These are phyloP conservation scores for Salix caprea DNA, from an alignment of 345 rosid genomes.

Conservation along the genomic window DNA sequence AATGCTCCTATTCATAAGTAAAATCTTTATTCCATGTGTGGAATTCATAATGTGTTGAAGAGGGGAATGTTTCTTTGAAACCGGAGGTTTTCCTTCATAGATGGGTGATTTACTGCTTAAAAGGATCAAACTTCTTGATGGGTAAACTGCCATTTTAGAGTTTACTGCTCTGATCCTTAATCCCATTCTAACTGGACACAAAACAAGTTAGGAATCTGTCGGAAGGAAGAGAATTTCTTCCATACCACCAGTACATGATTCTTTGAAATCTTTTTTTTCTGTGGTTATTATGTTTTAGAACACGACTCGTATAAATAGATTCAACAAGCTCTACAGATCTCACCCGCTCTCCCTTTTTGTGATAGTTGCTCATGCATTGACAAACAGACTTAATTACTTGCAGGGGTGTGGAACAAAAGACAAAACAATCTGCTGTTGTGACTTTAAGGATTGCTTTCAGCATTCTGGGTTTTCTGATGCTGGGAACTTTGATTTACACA, in stretches of 20 bases:
- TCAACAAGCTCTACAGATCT: background rate
- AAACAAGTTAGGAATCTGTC: background rate
- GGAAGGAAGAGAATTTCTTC: background rate
- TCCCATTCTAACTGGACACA: background rate
- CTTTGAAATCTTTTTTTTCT: background rate
- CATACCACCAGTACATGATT: background rate
- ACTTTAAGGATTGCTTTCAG: conserved; percentile 54
- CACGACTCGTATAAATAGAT: background rate
- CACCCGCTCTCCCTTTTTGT: background rate
- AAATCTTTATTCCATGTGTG: background rate
- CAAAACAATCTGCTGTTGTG: conserved; percentile 45
- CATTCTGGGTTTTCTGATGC: conserved; percentile 61
- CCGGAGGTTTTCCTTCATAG: background rate
- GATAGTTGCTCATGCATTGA: background rate
- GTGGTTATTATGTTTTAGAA: background rate
- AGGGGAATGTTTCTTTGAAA: background rate
- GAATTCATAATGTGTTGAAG: background rate
- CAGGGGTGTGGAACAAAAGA: conserved; percentile 46
- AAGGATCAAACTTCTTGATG: background rate
- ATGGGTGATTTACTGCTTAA: background rate
- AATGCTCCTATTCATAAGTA: background rate
- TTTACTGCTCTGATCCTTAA: background rate
- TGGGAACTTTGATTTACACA: conserved; percentile 68
- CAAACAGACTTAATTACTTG: background rate
- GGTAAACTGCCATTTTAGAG: background rate